These are phyloP conservation scores for Pseudoturritis turrita DNA, from an alignment of 345 rosid species.

Conservation along the genomic window DNA sequence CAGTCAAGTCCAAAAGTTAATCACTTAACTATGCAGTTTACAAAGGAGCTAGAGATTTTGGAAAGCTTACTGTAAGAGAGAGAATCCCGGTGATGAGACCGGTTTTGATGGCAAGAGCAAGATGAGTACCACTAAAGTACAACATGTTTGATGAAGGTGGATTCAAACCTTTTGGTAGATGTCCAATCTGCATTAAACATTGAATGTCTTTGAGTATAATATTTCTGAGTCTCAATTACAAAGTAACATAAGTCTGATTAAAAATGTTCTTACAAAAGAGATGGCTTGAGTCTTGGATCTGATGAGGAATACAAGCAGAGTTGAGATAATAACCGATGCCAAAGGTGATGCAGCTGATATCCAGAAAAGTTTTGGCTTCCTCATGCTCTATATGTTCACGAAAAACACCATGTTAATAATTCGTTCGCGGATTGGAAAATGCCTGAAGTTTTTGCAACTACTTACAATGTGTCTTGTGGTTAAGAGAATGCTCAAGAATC, in stretches of 20 bases:
- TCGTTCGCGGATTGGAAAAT: neutral
- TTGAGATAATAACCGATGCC: constrained; percentile 73
- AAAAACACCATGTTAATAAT: neutral
- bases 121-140: constrained; percentile 48
- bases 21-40: neutral
- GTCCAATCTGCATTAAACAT: constrained; percentile 61
- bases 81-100: constrained; percentile 87
- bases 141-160: constrained; percentile 90
- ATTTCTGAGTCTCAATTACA: neutral
- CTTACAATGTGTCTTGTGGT: constrained; percentile 87
- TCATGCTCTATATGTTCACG: constrained; percentile 52
- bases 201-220: constrained; percentile 2
- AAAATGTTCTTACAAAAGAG: constrained; percentile 54
- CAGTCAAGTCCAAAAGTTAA: neutral
- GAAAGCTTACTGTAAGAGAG: constrained; percentile 72
- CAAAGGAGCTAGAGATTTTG: neutral
- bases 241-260: neutral
- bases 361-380: constrained; percentile 90
- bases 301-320: constrained; percentile 57
- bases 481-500: constrained; percentile 65
- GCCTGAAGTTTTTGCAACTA: neutral
- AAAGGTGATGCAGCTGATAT: constrained; percentile 92
- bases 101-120: constrained; percentile 75
- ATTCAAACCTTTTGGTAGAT: constrained; percentile 86
- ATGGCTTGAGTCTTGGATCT: constrained; percentile 60